Conservation (phyloP, 1,284 basidiomycete species). For the Moesziomyces antarcticus region DNA sequence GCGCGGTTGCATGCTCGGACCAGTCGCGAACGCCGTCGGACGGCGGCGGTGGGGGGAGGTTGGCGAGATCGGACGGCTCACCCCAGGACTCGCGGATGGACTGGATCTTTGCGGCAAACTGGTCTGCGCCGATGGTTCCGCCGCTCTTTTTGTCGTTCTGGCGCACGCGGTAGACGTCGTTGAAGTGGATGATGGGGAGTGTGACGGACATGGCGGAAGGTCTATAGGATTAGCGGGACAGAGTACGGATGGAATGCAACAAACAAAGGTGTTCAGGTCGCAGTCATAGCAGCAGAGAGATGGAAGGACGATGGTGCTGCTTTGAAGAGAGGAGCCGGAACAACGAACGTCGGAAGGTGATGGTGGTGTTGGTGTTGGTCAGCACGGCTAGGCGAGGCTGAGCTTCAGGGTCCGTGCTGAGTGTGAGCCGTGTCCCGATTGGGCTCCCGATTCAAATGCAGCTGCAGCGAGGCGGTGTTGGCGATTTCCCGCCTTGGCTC, state of each 20-base stretch:
- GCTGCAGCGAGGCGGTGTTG: no score
- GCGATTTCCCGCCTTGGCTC: no score
- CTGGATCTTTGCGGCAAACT: slow-evolving; percentile 69
- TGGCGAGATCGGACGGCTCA: slow-evolving; percentile 31
- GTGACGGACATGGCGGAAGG: slow-evolving; percentile 26
- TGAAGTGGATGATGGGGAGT: slow-evolving; percentile 60
- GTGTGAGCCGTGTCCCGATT: neutral
- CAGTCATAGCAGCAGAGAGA: neutral
- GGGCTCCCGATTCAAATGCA: no score
- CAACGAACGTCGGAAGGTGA: neutral
- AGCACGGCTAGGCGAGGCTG: neutral
- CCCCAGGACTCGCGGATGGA: slow-evolving; percentile 52
- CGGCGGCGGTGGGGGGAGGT: slow-evolving; percentile 12
- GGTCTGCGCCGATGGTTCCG: slow-evolving; percentile 66
- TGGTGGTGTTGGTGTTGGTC: neutral
- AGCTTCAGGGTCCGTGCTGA: neutral
- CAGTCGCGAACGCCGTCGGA: slow-evolving; percentile 22
- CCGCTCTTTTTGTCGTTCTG: slow-evolving; percentile 41
- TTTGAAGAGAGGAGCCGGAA: neutral
- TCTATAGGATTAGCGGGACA: neutral
- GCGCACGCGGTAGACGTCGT: slow-evolving; percentile 60
- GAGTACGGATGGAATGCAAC: neutral
- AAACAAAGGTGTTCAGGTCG: neutral
- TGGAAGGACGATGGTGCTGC: no score
- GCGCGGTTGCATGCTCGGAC: slow-evolving; percentile 16